Evolutionary conservation across 2,329 filamentous ascomycete species (phyloP), one percentile per base, ranked within the genome.

Genomic region (Tolypocladium nubicola): DNA sequence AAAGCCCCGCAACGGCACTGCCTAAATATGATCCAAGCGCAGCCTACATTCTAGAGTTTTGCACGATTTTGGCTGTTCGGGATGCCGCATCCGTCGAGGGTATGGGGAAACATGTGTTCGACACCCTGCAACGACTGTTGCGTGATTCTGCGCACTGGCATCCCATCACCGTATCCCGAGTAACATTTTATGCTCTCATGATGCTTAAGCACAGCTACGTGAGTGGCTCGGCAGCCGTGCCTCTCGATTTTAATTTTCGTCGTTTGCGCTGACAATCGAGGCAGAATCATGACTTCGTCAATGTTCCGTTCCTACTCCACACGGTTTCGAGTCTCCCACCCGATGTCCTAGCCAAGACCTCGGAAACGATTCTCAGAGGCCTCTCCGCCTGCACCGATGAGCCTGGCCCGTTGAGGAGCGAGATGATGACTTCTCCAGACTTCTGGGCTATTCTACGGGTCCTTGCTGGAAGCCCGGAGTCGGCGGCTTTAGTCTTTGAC

Each of bases 371-470:
- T 1, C 77, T 96, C 21, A 86, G 88, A 64, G 93, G 93, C 0
- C 76, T 99, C 33, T 83, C 86, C 50, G 79, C 86, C 50, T 97
- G 92, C 65, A 89, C 96, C 62, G 85, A 87, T 55, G 84, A 88
- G 59, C 84, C 90, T 0, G 85, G 86, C 33, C 84, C 88, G 14
- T 76, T 99, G 35, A 85, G 90, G 58, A 96, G 89, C 63, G 93
- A 97, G 73, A 89, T 97, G 63, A 95, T 96, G 73, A 93, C 90
- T 16, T 97, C 93, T 21, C 94, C 94, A 0, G 94, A 99, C 68
- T 97, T 99, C 71, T 99, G 94, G 94, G 87, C 88, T 6, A 89
- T 97, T 16, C 77, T 99, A 55, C 86, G 90, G 60, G 82, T 85
- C 38, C 76, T 99, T 21, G 85, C 89, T 52, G 77, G 79, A 30